Evolutionary conservation across 2,329 filamentous ascomycete genomes (phyloP).

Genomic region (Orbilia brochopaga): DNA sequence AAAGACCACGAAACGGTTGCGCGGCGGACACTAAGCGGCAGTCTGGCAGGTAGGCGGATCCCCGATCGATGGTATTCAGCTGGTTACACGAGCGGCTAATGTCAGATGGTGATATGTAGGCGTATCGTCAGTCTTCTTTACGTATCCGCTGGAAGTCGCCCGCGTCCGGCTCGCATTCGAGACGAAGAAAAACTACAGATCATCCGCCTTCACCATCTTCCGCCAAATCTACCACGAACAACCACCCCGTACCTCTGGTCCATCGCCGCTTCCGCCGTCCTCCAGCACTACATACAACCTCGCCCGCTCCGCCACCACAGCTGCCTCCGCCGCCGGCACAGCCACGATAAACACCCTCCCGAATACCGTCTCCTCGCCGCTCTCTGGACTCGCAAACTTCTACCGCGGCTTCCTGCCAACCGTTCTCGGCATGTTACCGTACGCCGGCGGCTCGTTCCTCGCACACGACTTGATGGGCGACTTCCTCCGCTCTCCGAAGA

Average conservation of each 20-base stretch:
- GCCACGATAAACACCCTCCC: slow-evolving; percentile 59
- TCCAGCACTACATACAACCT: slow-evolving; percentile 50
- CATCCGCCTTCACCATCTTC: slow-evolving; percentile 77
- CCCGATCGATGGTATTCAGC: background rate
- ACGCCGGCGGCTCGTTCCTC: slow-evolving; percentile 93
- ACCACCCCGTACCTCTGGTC: slow-evolving; percentile 60
- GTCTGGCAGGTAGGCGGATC: slow-evolving; percentile 63
- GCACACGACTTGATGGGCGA: slow-evolving; percentile 92
- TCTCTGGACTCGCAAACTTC: slow-evolving; percentile 81
- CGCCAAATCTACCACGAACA: slow-evolving; percentile 82
- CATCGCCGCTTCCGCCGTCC: slow-evolving; percentile 57
- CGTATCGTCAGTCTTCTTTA: slow-evolving; percentile 91
- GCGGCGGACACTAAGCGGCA: slow-evolving; percentile 75
- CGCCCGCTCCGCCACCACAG: slow-evolving; percentile 32
- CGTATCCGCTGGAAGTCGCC: slow-evolving; percentile 92
- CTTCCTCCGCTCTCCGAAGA: slow-evolving; percentile 71
- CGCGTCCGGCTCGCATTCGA: slow-evolving; percentile 93
- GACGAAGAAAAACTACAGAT: slow-evolving; percentile 75
- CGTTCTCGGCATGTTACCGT: slow-evolving; percentile 91
- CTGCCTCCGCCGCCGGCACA: slow-evolving; percentile 58
- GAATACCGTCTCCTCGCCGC: slow-evolving; percentile 62
- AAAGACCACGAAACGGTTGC: slow-evolving; percentile 78
- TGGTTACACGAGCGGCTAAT: slow-evolving; percentile 58
- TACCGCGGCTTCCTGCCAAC: slow-evolving; percentile 93
- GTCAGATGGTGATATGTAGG: slow-evolving; percentile 62